Conservation (phyloP, 768 basidiomycete species). For the Leccinum pellstonianum region DNA sequence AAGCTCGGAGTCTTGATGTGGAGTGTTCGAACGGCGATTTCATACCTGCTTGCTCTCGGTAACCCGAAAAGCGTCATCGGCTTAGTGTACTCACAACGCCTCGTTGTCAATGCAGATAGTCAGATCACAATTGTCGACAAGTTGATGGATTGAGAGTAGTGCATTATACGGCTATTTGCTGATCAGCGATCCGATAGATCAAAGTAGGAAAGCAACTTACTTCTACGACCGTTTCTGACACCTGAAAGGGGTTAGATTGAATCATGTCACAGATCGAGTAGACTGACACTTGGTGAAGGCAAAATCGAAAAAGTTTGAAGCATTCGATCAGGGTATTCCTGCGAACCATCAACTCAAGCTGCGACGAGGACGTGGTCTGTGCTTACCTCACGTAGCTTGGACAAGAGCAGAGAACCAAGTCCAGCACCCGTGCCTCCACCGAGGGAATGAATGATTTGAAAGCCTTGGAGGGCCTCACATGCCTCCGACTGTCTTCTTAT, state of each 20-base stretch:
- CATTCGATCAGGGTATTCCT: constrained; percentile 57
- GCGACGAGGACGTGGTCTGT: neutral
- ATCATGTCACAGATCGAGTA: neutral
- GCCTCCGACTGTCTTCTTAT: constrained; percentile 76
- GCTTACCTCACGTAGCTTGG: constrained; percentile 76
- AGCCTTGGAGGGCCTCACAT: constrained; percentile 88
- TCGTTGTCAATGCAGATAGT: constrained; percentile 87
- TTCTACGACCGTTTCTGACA: constrained; percentile 56
- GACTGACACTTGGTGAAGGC: constrained; percentile 54
- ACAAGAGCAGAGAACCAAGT: constrained; percentile 74
- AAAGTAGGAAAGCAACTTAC: constrained; percentile 25
- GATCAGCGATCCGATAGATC: constrained; percentile 8
- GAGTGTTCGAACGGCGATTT: constrained; percentile 63
- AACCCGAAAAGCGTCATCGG: neutral
- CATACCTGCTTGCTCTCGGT: constrained; percentile 49
- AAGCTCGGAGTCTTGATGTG: constrained; percentile 67
- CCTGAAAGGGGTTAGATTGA: constrained; percentile 23
- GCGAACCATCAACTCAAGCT: constrained; percentile 20
- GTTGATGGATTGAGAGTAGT: constrained; percentile 80
- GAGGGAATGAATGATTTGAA: constrained; percentile 85
- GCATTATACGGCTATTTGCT: constrained; percentile 71
- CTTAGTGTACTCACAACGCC: constrained; percentile 54
- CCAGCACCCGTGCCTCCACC: constrained; percentile 92
- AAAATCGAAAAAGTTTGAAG: constrained; percentile 53
- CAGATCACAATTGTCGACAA: constrained; percentile 85